Evolutionary conservation across 176 grass and related monocot species (phyloP), one percentile per base, ranked within the genome.

Genomic region (Carex kokanica): DNA sequence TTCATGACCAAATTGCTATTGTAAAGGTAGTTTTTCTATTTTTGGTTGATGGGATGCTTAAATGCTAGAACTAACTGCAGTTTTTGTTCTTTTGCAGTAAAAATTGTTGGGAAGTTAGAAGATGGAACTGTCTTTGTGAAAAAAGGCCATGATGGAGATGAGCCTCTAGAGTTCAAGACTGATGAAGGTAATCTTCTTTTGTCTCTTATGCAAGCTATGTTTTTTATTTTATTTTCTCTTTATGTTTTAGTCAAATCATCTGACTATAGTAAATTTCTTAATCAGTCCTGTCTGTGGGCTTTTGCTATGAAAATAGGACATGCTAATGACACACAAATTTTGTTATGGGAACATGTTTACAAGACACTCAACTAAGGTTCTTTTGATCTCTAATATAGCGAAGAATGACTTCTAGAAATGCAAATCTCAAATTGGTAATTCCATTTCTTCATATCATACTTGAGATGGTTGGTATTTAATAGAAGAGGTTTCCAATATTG

Each of bases 121-220:
- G 90, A 94, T 67, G 90, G 86, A 6, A 98, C 87, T 16, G 27
- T 91, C 20, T 98, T 98, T 81, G 20, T 85, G 15, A 93, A 90
- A 79, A 91, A 93, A 69, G 95, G 95, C 0, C 87, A 93, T 77
- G 95, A 91, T 25, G 90, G 79, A 3, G 90, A 92, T 7, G 92
- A 90, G 12, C 87, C 81, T 60, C 85, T 94, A 23, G 92, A 98
- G 86, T 94, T 98, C 85, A 98, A 84, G 87, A 87, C 86, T 0
- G 92, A 92, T 67, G 92, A 93, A 83, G 88, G 88, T 84, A 82
- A 63, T 65, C 14, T 31, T 65, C 58, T 23, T 73, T 23, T 8
- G 14, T 73, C 72, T 6, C 13, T 27, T 13, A 54, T 75, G 47
- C 4, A 74, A 25, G 17, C 18, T 74, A 31, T 55, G 71, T 32